These are phyloP conservation scores for Fusarium pseudocircinatum DNA, from an alignment of 2,329 filamentous ascomycete genomes.

Conservation along the genomic window DNA sequence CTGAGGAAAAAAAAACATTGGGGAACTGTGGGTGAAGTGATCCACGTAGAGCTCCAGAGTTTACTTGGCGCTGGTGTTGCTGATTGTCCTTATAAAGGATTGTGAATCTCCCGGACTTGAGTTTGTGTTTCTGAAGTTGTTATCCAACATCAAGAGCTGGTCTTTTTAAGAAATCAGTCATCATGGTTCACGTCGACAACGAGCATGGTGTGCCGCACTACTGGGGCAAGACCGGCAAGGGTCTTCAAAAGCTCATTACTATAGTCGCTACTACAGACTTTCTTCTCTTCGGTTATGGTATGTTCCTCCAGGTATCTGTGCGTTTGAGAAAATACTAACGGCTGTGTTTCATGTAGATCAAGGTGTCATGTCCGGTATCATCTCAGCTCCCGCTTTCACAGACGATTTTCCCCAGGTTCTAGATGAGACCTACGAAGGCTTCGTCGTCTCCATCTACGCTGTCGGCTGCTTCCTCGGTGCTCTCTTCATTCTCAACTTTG, in stretches of 20 bases:
- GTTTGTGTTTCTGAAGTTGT: not conserved
- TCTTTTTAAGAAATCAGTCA: constrained; percentile 5
- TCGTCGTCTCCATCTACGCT: constrained; percentile 61
- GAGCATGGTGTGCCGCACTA: constrained; percentile 26
- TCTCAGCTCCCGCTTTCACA: constrained; percentile 60
- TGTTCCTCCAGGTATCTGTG: constrained; percentile 32
- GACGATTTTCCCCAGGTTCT: constrained; percentile 55
- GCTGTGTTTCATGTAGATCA: constrained; percentile 51
- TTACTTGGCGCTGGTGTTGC: constrained; percentile 7
- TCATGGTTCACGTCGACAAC: constrained; percentile 34
- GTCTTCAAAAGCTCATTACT: constrained; percentile 27
- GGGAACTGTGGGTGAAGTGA: not conserved
- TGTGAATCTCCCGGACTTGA: constrained; percentile 1
- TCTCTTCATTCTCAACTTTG: constrained; percentile 60
- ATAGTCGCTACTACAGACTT: constrained; percentile 32
- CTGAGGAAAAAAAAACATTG: constrained; percentile 7
- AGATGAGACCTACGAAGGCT: constrained; percentile 57
- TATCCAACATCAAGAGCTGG: not conserved
- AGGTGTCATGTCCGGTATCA: constrained; percentile 64
- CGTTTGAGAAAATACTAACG: not conserved
- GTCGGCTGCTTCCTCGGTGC: constrained; percentile 63
- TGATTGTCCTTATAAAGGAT: constrained; percentile 21
- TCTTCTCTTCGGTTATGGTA: constrained; percentile 32
- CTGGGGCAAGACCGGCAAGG: constrained; percentile 33
- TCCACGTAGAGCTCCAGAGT: constrained; percentile 27